These are phyloP conservation scores for Zalaria sp. DNA, from an alignment of 2,329 filamentous ascomycete species.

Conservation along the genomic window DNA sequence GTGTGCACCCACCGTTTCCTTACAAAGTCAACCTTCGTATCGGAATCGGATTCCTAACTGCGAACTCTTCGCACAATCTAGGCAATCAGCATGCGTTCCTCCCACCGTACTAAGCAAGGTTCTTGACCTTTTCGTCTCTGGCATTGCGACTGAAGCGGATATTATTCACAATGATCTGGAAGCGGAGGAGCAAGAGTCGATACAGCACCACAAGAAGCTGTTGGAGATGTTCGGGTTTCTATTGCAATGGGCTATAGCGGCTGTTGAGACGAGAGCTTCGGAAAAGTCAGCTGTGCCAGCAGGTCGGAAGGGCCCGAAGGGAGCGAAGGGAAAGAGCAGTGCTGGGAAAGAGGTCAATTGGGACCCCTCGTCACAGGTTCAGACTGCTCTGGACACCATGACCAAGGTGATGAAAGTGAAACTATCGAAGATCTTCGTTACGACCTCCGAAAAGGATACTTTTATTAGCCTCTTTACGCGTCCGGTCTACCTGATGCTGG, in stretches of 20 bases:
- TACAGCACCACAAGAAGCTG: slow-evolving; percentile 71
- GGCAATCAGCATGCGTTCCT: slow-evolving; percentile 67
- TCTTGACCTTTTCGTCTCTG: slow-evolving; percentile 71
- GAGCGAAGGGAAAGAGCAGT: slow-evolving; percentile 53
- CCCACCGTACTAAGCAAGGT: slow-evolving; percentile 79
- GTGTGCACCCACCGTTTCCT: slow-evolving; percentile 53
- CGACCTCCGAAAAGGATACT: slow-evolving; percentile 89
- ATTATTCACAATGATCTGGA: slow-evolving; percentile 75
- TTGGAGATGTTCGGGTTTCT: slow-evolving; percentile 91
- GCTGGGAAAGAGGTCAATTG: slow-evolving; percentile 57
- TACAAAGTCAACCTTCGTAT: slow-evolving; percentile 17
- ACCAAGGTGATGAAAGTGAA: slow-evolving; percentile 91
- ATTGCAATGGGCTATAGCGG: slow-evolving; percentile 86
- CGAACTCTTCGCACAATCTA: slow-evolving; percentile 53
- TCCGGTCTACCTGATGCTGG: slow-evolving; percentile 83
- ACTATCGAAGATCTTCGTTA: slow-evolving; percentile 83
- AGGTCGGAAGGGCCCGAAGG: slow-evolving; percentile 60
- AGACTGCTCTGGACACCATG: slow-evolving; percentile 83
- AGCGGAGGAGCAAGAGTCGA: slow-evolving; percentile 74
- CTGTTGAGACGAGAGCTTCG: slow-evolving; percentile 75
- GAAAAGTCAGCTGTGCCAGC: slow-evolving; percentile 70
- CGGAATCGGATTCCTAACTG: slow-evolving; percentile 35
- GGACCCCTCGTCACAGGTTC: slow-evolving; percentile 81
- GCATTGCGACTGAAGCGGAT: slow-evolving; percentile 62
- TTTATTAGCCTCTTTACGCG: slow-evolving; percentile 86